Conservation (phyloP, 495 filamentous ascomycete genomes). For the Xylaria cubensis region DNA sequence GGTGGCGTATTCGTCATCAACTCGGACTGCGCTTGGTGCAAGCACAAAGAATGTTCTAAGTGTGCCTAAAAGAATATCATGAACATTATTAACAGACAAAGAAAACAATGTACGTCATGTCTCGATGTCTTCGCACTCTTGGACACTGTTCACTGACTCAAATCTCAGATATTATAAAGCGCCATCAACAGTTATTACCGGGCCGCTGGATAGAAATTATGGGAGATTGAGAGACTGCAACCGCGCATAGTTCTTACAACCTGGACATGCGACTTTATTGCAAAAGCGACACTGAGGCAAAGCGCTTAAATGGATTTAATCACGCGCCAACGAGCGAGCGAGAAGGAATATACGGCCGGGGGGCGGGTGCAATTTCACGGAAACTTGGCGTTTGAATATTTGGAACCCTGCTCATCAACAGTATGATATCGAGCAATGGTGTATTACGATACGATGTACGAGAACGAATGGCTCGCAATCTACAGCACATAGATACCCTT, state of each 20-base stretch:
- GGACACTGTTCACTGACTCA: background rate
- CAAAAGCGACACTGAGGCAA: background rate
- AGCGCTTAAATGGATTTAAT: background rate
- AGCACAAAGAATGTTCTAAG: conserved; percentile 50
- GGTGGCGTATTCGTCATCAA: conserved; percentile 57
- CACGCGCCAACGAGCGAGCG: background rate
- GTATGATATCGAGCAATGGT: background rate
- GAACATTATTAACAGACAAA: background rate
- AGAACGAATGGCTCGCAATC: conserved; percentile 14
- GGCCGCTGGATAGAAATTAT: background rate
- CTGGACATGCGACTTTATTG: too few species aligned
- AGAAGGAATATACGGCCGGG: background rate
- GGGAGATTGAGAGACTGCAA: conserved; percentile 4
- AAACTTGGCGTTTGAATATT: conserved; percentile 10
- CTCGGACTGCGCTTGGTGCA: conserved; percentile 51
- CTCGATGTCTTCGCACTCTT: background rate
- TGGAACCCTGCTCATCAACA: background rate
- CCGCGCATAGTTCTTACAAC: background rate
- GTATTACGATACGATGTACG: conserved; percentile 10
- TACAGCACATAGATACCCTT: conserved; percentile 23
- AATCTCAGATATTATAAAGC: background rate
- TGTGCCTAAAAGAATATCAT: conserved; percentile 42
- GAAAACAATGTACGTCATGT: conserved; percentile 1
- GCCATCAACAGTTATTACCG: background rate
- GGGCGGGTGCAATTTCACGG: background rate